Evolutionary conservation across 129 eudicot genomes (phyloP).

Genomic region (Chrysanthemum seticuspe): DNA sequence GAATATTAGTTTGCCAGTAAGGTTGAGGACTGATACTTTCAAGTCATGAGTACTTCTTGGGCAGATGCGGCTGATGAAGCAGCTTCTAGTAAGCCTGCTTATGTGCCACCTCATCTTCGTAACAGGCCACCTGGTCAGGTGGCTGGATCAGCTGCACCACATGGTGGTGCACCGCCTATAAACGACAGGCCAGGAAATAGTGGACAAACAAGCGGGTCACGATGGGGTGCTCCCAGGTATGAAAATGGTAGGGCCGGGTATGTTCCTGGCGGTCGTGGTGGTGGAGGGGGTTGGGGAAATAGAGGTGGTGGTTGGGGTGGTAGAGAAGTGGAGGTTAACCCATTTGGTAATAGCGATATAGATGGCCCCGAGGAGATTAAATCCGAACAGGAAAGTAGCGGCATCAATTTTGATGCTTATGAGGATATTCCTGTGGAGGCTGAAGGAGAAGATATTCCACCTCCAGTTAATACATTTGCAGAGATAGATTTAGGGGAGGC

Average conservation of each 20-base stretch:
- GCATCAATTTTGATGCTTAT: slow-evolving; percentile 80
- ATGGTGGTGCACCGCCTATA: slow-evolving; percentile 5
- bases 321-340: slow-evolving; percentile 32
- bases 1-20: not conserved
- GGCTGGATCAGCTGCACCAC: slow-evolving; percentile 40
- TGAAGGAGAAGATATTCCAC: slow-evolving; percentile 69
- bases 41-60: slow-evolving; percentile 68
- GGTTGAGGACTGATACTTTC: not conserved
- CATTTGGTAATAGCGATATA: slow-evolving; percentile 19
- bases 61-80: slow-evolving; percentile 72
- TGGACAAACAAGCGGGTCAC: slow-evolving; percentile 40
- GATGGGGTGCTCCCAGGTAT: slow-evolving; percentile 46
- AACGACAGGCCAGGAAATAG: slow-evolving; percentile 38
- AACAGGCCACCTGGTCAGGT: slow-evolving; percentile 43
- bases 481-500: slow-evolving; percentile 77
- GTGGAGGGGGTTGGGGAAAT: slow-evolving; percentile 25
- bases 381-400: slow-evolving; percentile 39
- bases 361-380: slow-evolving; percentile 46
- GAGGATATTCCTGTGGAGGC: slow-evolving; percentile 90
- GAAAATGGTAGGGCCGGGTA: slow-evolving; percentile 41
- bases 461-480: slow-evolving; percentile 76
- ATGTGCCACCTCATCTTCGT: slow-evolving; percentile 83
- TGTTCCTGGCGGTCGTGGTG: slow-evolving; percentile 20
- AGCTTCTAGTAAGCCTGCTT: slow-evolving; percentile 63
- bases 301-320: slow-evolving; percentile 29